Base-by-base conservation (phyloP, 1,284 basidiomycete genomes). In the Phylloboletellus chloephorus region DNA sequence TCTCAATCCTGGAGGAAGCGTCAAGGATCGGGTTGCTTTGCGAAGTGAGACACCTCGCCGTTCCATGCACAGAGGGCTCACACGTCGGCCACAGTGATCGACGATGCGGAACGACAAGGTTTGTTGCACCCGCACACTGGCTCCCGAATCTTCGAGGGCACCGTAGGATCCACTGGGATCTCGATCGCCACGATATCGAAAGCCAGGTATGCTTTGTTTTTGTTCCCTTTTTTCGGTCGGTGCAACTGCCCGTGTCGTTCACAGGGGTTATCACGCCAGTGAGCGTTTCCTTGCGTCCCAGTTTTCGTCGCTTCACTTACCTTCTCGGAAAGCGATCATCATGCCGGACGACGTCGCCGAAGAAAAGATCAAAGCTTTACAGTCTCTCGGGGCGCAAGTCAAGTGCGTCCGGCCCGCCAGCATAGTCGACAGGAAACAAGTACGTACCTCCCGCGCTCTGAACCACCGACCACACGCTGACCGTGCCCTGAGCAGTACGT, bases 81-180 rank as follows among this genome's bases (percentile, higher is more conserved):
- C 39, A n/a, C 30, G 9, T 37, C 15, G 7, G 25, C 22, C 22
- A 21, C 44, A 95, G 91, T 97, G 71, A 91, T 97, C 50, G 77
- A 91, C 47, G 89, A 97, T 57, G 96, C 96, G 0, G 96, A 98
- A 62, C 74, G 76, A 11, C 72, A 78, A 50, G 92, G 92, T 0
- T 67, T 92, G 5, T 67, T 99, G 1, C 75, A 82, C 50, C 96
- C 95, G 0, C 65, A 94, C 51, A 93, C 91, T 0, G 87, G 88
- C 2, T 96, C 89, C 0, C 82, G 92, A 11, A 92, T 99, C 34
- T 98, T 98, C 47, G 96, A 99, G 64, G 96, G 96, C 0, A 98
- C 95, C 0, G 91, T 96, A 2, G 95, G 96, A 0, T 95, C 90
- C 2, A 98, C 96, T 0, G 96, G 95, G 1, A 98, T 98, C 41